Percentiles rank a stretch among this genome's conserved stretches.
These are phyloP conservation scores for Amanita thiersii DNA, from an alignment of 768 basidiomycete genomes.

Conservation along the genomic window DNA sequence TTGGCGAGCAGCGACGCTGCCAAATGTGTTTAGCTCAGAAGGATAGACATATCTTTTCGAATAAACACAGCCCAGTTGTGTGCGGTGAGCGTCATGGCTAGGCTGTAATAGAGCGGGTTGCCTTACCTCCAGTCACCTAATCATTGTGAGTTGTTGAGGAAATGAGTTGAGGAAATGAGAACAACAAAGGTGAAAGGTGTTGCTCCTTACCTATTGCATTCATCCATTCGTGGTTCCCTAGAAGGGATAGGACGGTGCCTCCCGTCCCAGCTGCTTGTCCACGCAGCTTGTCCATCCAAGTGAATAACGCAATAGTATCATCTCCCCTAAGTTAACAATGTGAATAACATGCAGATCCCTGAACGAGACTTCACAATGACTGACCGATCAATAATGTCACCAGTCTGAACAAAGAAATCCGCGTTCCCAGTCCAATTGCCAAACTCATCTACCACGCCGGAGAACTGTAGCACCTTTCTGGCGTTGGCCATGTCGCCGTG, in stretches of 20 bases:
- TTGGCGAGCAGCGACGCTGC: conserved; percentile 61
- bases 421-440: conserved; percentile 78
- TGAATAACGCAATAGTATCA: conserved; percentile 81
- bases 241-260: conserved; percentile 64
- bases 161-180: conserved; percentile 9
- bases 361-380: conserved; percentile 11
- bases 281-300: conserved; percentile 78
- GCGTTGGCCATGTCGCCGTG: conserved; percentile 87
- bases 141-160: neutral
- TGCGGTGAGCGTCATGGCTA: conserved; percentile 1
- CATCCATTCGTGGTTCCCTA: conserved; percentile 98
- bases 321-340: conserved; percentile 49
- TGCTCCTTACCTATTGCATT: conserved; percentile 62
- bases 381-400: conserved; percentile 90
- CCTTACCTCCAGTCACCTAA: conserved; percentile 79
- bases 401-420: conserved; percentile 90
- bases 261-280: conserved; percentile 61
- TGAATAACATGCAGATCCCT: neutral
- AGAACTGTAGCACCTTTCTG: conserved; percentile 70
- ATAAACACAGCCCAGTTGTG: too few species aligned
- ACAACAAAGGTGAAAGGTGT: conserved; percentile 2
- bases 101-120: neutral
- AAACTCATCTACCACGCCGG: conserved; percentile 61
- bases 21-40: conserved; percentile 79
- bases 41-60: conserved; percentile 82